Percentiles rank a stretch among this genome's conserved stretches.
These are phyloP conservation scores for Tripterygium wilfordii DNA, from an alignment of 177 flowering plant genomes.

Conservation along the genomic window DNA sequence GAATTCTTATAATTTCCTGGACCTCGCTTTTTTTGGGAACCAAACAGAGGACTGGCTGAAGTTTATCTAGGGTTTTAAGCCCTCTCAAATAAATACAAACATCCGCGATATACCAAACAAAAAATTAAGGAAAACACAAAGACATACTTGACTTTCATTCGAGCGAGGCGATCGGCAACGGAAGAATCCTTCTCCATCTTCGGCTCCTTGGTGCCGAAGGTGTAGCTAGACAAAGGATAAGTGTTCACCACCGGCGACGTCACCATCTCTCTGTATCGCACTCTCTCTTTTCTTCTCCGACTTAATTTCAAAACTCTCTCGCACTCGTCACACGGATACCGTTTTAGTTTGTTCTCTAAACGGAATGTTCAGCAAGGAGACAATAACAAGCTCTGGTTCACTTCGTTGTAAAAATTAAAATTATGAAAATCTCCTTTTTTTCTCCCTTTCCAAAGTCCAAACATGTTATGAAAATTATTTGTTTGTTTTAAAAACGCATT, in stretches of 20 bases:
- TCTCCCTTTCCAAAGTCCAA: too few relatives aligned
- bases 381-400: too few relatives aligned
- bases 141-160: constrained; percentile 95
- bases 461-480: too few relatives aligned
- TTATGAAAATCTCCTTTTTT: too few relatives aligned
- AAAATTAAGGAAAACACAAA: background rate
- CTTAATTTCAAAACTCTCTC: background rate
- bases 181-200: constrained; percentile 99
- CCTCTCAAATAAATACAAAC: background rate
- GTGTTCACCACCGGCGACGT: constrained; percentile 66
- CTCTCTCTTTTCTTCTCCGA: background rate
- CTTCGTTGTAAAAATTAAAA: too few relatives aligned
- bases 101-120: background rate
- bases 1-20: too few relatives aligned
- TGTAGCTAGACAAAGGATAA: constrained; percentile 90
- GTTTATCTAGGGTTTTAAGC: constrained; percentile 17
- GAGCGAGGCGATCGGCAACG: constrained; percentile 95
- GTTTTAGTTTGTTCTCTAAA: too few relatives aligned
- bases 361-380: too few relatives aligned
- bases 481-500: too few relatives aligned
- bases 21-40: too few relatives aligned
- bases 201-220: constrained; percentile 95
- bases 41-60: too few relatives aligned
- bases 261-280: constrained; percentile 33
- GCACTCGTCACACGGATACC: too few relatives aligned